Evolutionary conservation across 192 early-diverging fungal species (phyloP).

Genomic region (Dispira parvispora): DNA sequence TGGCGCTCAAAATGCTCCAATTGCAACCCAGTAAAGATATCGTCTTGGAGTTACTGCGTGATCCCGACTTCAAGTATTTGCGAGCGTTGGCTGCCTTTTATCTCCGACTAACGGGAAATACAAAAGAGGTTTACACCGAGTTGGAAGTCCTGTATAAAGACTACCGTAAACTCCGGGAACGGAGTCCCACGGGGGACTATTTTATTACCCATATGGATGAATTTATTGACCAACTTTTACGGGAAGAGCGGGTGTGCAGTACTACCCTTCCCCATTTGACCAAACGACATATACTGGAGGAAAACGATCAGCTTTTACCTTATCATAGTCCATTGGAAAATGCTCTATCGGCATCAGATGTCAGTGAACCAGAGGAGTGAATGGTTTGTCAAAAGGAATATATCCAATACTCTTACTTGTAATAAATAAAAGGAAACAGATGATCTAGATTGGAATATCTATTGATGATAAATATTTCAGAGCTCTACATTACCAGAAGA

Average conservation of each 20-base stretch:
- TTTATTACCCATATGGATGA: conserved; percentile 68
- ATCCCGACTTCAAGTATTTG: conserved; percentile 79
- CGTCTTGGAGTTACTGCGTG: conserved; percentile 59
- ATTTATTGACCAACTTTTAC: conserved; percentile 74
- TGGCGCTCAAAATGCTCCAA: conserved; percentile 77
- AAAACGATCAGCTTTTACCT: conserved; percentile 65
- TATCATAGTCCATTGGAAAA: conserved; percentile 45
- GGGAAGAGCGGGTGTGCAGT: conserved; percentile 67
- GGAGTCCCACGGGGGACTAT: conserved; percentile 18
- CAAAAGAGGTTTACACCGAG: conserved; percentile 64
- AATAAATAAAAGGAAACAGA: no score
- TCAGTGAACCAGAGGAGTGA: no score
- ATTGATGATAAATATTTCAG: no score
- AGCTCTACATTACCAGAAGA: no score
- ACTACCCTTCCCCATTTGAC: conserved; percentile 74
- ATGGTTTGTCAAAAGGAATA: no score
- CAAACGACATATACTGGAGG: conserved; percentile 66
- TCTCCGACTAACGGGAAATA: conserved; percentile 56
- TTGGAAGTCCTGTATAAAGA: conserved; percentile 79
- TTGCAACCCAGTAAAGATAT: conserved; percentile 84
- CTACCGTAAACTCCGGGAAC: conserved; percentile 62
- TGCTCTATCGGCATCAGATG: no score
- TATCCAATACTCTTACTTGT: no score
- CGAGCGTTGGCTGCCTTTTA: conserved; percentile 84
- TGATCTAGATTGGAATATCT: no score